These are phyloP conservation scores for Lentinula sp. DNA, from an alignment of 768 basidiomycete genomes.

Conservation along the genomic window DNA sequence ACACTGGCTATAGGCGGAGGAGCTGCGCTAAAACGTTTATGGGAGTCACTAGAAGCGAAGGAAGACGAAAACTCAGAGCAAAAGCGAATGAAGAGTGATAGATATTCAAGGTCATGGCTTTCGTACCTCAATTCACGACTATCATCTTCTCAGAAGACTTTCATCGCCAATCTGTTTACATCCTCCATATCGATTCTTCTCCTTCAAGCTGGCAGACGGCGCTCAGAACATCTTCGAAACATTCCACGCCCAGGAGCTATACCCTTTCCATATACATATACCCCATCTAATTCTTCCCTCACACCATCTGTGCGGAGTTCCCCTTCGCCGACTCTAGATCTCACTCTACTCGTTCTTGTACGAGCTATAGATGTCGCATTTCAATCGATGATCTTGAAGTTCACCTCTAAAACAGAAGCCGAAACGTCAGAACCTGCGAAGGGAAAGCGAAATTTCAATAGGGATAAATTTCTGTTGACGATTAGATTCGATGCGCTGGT, in stretches of 20 bases:
- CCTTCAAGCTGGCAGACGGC: slow-evolving; percentile 43
- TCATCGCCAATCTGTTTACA: slow-evolving; percentile 52
- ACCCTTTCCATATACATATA: slow-evolving; percentile 15
- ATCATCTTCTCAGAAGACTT: slow-evolving; percentile 41
- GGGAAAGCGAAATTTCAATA: slow-evolving; percentile 1
- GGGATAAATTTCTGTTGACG: slow-evolving; percentile 24
- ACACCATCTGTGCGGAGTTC: slow-evolving; percentile 9
- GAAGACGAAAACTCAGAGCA: not conserved
- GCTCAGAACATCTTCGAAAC: slow-evolving; percentile 21
- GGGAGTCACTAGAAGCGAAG: slow-evolving; percentile 21
- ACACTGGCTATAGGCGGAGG: slow-evolving; percentile 64
- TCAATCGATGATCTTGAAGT: slow-evolving; percentile 42
- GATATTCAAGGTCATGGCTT: slow-evolving; percentile 3
- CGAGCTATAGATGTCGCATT: slow-evolving; percentile 61
- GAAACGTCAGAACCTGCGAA: not conserved
- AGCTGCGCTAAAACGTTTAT: slow-evolving; percentile 41
- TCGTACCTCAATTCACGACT: slow-evolving; percentile 18
- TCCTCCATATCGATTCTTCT: slow-evolving; percentile 52
- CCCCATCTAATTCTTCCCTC: slow-evolving; percentile 4
- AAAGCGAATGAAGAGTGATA: not conserved
- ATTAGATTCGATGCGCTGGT: slow-evolving; percentile 59
- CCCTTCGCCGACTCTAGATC: slow-evolving; percentile 56
- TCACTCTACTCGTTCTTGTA: slow-evolving; percentile 63
- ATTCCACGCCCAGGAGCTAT: not conserved
- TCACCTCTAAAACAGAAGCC: not conserved